These are phyloP conservation scores for Fusarium phyllophilum DNA, from an alignment of 2,329 filamentous ascomycete genomes.

Conservation along the genomic window DNA sequence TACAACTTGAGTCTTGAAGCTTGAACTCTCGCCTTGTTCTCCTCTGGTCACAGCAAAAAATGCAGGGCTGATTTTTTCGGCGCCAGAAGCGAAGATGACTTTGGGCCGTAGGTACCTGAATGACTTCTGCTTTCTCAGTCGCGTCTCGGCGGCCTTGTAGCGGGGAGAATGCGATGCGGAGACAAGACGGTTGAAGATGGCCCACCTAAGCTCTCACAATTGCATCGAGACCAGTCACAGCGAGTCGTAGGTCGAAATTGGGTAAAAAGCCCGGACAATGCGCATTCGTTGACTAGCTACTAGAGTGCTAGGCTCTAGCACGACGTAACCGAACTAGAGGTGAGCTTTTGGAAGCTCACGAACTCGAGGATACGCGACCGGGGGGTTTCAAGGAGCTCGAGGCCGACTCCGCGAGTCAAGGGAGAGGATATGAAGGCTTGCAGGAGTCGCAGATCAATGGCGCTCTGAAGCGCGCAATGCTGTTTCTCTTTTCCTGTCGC, in stretches of 20 bases:
- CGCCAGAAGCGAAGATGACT: background rate
- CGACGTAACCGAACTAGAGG: constrained; percentile 18
- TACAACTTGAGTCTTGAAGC: constrained; percentile 17
- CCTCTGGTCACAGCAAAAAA: background rate
- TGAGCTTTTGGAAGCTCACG: constrained; percentile 18
- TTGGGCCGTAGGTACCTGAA: constrained; percentile 18
- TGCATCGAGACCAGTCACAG: constrained; percentile 1
- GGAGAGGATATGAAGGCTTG: background rate
- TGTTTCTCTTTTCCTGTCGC: background rate
- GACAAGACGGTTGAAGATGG: constrained; percentile 9
- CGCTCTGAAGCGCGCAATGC: constrained; percentile 11
- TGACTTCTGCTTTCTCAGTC: constrained; percentile 12
- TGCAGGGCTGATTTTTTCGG: background rate
- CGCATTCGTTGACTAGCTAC: constrained; percentile 7
- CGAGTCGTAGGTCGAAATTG: background rate
- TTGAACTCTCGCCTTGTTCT: background rate
- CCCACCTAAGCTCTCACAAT: constrained; percentile 19
- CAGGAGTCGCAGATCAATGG: background rate
- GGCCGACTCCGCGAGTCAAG: constrained; percentile 20
- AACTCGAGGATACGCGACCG: constrained; percentile 8
- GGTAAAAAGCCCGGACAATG: background rate
- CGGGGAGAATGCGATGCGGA: constrained; percentile 31
- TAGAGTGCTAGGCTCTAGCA: constrained; percentile 10
- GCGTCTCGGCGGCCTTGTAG: constrained; percentile 23
- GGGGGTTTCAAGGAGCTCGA: constrained; percentile 16